phyloP scores from a whole-genome alignment of 163 green algal genomes.

The Coccomyxa subellipsoidea region DNA sequence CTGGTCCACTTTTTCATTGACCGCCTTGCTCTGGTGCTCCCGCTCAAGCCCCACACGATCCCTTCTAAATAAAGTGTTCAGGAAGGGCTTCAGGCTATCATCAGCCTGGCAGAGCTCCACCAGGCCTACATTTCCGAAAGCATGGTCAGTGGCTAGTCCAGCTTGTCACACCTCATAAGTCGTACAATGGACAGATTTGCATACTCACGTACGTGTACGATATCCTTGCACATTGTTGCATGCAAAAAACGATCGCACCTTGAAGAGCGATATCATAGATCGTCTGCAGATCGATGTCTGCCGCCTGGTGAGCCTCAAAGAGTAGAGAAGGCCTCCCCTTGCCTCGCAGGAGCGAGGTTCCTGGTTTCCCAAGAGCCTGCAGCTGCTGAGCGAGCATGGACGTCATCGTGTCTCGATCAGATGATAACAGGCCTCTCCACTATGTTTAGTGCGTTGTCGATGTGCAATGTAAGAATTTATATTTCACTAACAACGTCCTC shows the following conservation, averaged over 20 bases:
- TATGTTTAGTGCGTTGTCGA: too few relatives aligned
- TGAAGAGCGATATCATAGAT: slow-evolving; percentile 63
- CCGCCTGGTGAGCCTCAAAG: slow-evolving; percentile 69
- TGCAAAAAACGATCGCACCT: slow-evolving; percentile 37
- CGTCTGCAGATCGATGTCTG: slow-evolving; percentile 72
- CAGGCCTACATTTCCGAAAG: slow-evolving; percentile 57
- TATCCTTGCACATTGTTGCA: too few relatives aligned
- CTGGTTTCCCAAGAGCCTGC: slow-evolving; percentile 20
- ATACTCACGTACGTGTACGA: too few relatives aligned
- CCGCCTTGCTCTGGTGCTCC: slow-evolving; percentile 56
- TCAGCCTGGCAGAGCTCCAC: slow-evolving; percentile 68
- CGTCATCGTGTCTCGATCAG: slow-evolving; percentile 11
- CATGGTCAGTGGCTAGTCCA: not conserved
- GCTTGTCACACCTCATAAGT: not conserved
- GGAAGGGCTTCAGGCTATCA: slow-evolving; percentile 59
- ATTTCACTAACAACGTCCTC: too few relatives aligned
- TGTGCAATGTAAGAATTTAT: too few relatives aligned
- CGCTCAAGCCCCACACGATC: slow-evolving; percentile 34
- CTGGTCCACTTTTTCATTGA: slow-evolving; percentile 57
- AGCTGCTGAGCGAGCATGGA: slow-evolving; percentile 40
- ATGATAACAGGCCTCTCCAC: not conserved
- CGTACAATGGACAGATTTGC: too few relatives aligned
- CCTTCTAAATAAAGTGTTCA: slow-evolving; percentile 69
- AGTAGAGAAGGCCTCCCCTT: slow-evolving; percentile 77
- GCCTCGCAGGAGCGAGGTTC: not conserved